phyloP scores from a whole-genome alignment of 208 protist genomes.

The Crithidia sp. region DNA sequence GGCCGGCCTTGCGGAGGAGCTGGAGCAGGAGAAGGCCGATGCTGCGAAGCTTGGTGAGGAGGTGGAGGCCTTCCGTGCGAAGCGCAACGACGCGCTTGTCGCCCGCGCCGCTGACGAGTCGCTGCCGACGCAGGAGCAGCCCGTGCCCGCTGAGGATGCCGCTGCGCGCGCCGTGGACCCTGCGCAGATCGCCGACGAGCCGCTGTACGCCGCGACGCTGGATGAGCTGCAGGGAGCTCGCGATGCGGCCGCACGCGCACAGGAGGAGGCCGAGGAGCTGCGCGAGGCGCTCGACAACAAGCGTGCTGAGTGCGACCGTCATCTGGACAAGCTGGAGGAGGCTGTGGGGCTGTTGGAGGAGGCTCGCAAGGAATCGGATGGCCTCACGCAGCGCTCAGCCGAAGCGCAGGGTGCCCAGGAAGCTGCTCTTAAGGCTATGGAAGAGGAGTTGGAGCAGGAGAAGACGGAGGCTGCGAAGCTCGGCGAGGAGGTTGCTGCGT shows the following conservation, averaged over 20 bases:
- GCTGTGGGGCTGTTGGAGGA: conserved; percentile 34
- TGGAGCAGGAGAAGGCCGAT: not conserved
- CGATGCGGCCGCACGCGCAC: not conserved
- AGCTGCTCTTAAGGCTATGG: not conserved
- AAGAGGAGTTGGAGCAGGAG: not conserved
- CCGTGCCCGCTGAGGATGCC: conserved; percentile 23
- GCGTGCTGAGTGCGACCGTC: conserved; percentile 7
- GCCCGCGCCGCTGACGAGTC: conserved; percentile 33
- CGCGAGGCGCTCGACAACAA: conserved; percentile 3
- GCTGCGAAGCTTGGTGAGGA: conserved; percentile 6
- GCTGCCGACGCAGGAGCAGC: conserved; percentile 27
- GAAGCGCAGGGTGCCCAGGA: not conserved
- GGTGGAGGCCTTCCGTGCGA: conserved; percentile 21
- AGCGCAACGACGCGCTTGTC: conserved; percentile 40
- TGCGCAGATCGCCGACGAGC: conserved; percentile 22
- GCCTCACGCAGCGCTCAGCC: not conserved
- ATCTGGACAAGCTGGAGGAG: conserved; percentile 26
- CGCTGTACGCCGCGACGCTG: conserved; percentile 30
- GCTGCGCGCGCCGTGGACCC: conserved; percentile 18
- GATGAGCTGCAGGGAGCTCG: conserved; percentile 12
- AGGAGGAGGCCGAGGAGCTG: conserved; percentile 2
- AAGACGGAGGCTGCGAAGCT: not conserved
- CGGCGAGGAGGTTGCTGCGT: conserved; percentile 3
- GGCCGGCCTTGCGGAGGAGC: conserved; percentile 13
- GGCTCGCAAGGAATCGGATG: conserved; percentile 8